Evolutionary conservation across 768 basidiomycete genomes (phyloP).

Genomic region (Russula virescens): DNA sequence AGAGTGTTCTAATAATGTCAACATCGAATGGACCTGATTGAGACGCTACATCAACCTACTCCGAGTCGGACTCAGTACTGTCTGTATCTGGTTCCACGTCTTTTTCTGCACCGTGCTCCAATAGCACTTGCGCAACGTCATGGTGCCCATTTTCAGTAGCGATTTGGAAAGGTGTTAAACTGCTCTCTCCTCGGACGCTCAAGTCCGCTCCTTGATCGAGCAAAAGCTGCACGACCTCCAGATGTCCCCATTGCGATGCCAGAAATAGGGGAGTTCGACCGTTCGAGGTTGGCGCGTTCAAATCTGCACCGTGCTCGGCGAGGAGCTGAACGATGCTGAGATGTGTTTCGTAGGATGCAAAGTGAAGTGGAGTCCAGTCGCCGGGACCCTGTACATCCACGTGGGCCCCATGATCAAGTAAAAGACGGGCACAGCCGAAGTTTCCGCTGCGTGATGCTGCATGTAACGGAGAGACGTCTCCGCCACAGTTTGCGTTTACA

Average conservation of each 20-base stretch:
- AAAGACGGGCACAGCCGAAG: not conserved
- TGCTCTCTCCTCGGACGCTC: not conserved
- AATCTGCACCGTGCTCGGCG: not conserved
- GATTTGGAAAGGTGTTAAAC: not conserved
- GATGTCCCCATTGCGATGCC: not conserved
- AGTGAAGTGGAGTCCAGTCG: not conserved
- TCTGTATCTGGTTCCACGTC: no score
- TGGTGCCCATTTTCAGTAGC: not conserved
- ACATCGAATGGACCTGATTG: no score
- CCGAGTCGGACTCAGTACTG: no score
- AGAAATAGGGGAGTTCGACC: not conserved
- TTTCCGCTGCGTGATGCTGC: not conserved
- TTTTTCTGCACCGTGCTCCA: not conserved
- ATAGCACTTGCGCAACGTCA: not conserved
- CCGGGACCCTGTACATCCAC: not conserved
- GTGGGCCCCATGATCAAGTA: not conserved
- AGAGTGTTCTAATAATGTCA: no score
- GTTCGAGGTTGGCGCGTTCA: not conserved
- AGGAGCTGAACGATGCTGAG: not conserved
- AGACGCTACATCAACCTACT: no score
- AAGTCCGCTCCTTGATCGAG: not conserved
- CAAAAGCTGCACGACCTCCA: not conserved
- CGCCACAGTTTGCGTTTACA: not conserved
- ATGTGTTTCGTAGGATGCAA: not conserved
- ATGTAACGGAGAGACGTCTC: not conserved